phyloP scores from a whole-genome alignment of 805 yeast species.

The Kluyveromyces siamensis region DNA sequence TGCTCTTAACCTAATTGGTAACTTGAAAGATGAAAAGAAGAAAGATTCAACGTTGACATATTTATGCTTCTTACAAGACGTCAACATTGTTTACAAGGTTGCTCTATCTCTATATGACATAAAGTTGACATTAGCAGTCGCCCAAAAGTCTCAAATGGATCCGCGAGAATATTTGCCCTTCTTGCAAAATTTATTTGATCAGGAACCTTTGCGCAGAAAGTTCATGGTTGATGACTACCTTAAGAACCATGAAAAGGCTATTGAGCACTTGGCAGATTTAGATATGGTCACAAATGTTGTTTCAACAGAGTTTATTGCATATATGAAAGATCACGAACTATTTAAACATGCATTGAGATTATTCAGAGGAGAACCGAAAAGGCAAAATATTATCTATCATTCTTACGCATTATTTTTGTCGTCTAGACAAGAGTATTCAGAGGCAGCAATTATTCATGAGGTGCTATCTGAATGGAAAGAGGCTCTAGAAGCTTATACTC shows the following conservation, averaged over 20 bases:
- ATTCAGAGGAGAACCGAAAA: slow-evolving; percentile 46
- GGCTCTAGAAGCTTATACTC: slow-evolving; percentile 63
- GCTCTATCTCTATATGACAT: slow-evolving; percentile 80
- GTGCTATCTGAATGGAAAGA: slow-evolving; percentile 43
- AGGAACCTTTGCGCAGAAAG: slow-evolving; percentile 54
- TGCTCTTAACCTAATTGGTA: slow-evolving; percentile 59
- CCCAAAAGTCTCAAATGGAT: slow-evolving; percentile 95
- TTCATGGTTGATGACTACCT: slow-evolving; percentile 76
- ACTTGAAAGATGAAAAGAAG: slow-evolving; percentile 37
- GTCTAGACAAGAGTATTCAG: slow-evolving; percentile 48
- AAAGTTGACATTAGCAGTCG: slow-evolving; percentile 68
- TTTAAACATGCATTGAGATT: slow-evolving; percentile 60
- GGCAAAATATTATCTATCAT: slow-evolving; percentile 45
- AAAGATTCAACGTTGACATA: slow-evolving; percentile 69
- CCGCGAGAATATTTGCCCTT: slow-evolving; percentile 96
- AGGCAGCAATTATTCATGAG: slow-evolving; percentile 76
- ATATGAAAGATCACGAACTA: slow-evolving; percentile 58
- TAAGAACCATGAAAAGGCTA: slow-evolving; percentile 58
- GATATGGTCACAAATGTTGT: slow-evolving; percentile 27
- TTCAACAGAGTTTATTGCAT: slow-evolving; percentile 54
- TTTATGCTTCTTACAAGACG: slow-evolving; percentile 84
- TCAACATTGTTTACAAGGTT: slow-evolving; percentile 66
- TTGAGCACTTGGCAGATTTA: slow-evolving; percentile 50
- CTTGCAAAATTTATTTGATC: slow-evolving; percentile 66
- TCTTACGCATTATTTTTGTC: slow-evolving; percentile 57